A percentile compares a stretch with the other conserved stretches of the same genome.
These are phyloP conservation scores for Ganoderma lucidum DNA, from an alignment of 1,284 basidiomycete species.

Conservation along the genomic window DNA sequence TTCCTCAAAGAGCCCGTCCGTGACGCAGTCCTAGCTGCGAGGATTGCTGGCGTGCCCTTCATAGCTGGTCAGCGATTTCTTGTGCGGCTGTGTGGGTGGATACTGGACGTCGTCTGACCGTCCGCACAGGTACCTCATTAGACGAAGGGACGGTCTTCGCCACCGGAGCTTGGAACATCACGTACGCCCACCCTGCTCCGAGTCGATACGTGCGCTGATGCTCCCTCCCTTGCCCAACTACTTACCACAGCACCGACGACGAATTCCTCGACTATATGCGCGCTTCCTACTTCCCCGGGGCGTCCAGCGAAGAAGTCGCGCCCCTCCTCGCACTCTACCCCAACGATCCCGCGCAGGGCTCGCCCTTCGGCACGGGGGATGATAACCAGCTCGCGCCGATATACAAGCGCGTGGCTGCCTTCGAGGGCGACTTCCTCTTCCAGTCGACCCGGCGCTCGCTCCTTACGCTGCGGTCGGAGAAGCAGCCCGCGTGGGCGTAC, in stretches of 20 bases:
- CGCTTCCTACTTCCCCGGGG: constrained; percentile 22
- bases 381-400: constrained; percentile 32
- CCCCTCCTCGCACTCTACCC: constrained; percentile 36
- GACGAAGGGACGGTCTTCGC: constrained; percentile 44
- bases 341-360: constrained; percentile 29
- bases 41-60: constrained; percentile 22
- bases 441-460: constrained; percentile 49
- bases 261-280: constrained; percentile 20
- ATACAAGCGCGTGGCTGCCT: constrained; percentile 41
- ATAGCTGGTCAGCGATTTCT: background rate
- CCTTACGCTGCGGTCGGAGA: constrained; percentile 43
- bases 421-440: constrained; percentile 47
- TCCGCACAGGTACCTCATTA: constrained; percentile 27
- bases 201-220: no score
- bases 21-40: constrained; percentile 34
- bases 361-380: constrained; percentile 41
- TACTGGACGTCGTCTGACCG: background rate
- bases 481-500: constrained; percentile 56
- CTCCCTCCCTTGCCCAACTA: no score
- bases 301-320: constrained; percentile 17
- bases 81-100: background rate
- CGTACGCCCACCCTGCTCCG: background rate
- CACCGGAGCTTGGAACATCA: constrained; percentile 29
- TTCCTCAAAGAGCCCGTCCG: constrained; percentile 41
- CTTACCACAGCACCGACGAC: constrained; percentile 26